phyloP scores from a whole-genome alignment of 768 basidiomycete species.

The Psilocybe cubensis region DNA sequence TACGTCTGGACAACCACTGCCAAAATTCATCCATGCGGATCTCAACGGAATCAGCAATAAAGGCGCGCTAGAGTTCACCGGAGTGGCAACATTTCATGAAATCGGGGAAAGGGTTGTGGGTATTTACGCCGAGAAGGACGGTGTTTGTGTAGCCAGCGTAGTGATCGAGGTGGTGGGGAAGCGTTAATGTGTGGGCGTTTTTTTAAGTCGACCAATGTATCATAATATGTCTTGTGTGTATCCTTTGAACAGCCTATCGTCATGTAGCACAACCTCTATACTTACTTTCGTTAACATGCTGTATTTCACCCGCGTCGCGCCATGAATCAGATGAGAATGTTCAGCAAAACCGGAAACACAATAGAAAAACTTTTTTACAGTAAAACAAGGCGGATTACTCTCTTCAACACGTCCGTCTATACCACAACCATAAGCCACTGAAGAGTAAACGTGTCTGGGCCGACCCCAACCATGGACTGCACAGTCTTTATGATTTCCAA shows the following conservation, averaged over 20 bases:
- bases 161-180: constrained; percentile 56
- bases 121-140: constrained; percentile 53
- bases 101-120: constrained; percentile 59
- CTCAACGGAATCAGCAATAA: constrained; percentile 44
- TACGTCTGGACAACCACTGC: constrained; percentile 55
- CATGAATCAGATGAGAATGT: constrained; percentile 10
- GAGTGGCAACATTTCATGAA: constrained; percentile 52
- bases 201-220: constrained; percentile 19
- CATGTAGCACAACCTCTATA: constrained; percentile 22
- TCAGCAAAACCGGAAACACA: constrained; percentile 17
- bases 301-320: constrained; percentile 8
- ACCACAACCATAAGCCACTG: constrained; percentile 1
- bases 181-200: constrained; percentile 17
- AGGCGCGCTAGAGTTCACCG: constrained; percentile 59
- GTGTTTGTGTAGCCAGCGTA: constrained; percentile 55
- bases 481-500: constrained; percentile 79
- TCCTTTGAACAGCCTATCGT: constrained; percentile 24
- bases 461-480: not conserved
- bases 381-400: constrained; percentile 17
- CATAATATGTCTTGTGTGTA: constrained; percentile 9
- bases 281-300: constrained; percentile 23
- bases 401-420: constrained; percentile 12
- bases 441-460: constrained; percentile 1
- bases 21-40: constrained; percentile 59
- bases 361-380: constrained; percentile 26